These are phyloP conservation scores for Solanum medicagineum DNA, from an alignment of 257 asterid genomes.

Conservation along the genomic window DNA sequence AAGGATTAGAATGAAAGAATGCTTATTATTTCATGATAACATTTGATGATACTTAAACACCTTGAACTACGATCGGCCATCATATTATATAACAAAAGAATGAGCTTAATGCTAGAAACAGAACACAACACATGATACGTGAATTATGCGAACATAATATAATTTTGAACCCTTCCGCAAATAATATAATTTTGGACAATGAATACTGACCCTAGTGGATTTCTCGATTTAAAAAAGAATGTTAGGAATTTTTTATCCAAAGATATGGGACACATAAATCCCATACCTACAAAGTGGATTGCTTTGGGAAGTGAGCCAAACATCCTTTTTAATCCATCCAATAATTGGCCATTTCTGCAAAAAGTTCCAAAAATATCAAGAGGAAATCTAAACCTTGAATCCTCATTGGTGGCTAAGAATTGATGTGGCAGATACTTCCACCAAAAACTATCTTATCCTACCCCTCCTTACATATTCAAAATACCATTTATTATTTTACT, in stretches of 20 bases:
- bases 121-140: background rate
- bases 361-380: conserved; percentile 5
- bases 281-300: conserved; percentile 15
- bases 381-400: conserved; percentile 46
- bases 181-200: background rate
- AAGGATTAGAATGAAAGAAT: too few relatives aligned
- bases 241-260: background rate
- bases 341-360: background rate
- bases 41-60: background rate
- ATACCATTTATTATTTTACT: background rate
- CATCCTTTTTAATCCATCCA: background rate
- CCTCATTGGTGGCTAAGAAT: conserved; percentile 40
- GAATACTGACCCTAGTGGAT: background rate
- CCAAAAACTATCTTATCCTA: conserved; percentile 52
- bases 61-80: background rate
- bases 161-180: background rate
- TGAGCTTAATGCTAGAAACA: background rate
- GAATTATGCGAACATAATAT: background rate
- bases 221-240: background rate
- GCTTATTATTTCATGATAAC: background rate
- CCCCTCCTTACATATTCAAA: conserved; percentile 21
- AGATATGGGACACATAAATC: background rate
- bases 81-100: background rate
- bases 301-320: conserved; percentile 8
- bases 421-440: conserved; percentile 36